Evolutionary conservation across 169 alveolate genomes (phyloP), one percentile per base, ranked within the genome.

Genomic region (Fabrea salina): DNA sequence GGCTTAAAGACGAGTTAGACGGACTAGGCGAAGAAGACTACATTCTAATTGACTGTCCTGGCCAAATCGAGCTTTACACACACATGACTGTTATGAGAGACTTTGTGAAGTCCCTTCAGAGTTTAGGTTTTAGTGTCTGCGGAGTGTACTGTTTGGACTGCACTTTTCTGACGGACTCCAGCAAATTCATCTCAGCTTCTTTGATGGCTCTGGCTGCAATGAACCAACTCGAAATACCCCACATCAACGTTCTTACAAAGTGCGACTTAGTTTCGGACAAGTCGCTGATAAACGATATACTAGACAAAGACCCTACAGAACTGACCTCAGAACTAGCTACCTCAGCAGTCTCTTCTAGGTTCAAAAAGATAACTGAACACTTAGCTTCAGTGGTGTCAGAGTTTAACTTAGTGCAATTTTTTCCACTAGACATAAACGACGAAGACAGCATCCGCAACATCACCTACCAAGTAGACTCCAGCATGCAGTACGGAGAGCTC

Each of bases 21-120:
- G 93, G 89, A 61, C 95, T 96, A 54, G 97, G 97, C 16, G 98
- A 97, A 78, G 98, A 98, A 84, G 93, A 94, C 56, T 97, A 96
- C 77, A 91, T 96, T 44, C 82, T 98, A 33, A 95, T 98, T 84
- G 99, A 98, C 79, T 96, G 99, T 44, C 99, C 99, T 0, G 99
- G 99, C 41, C 98, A 97, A 86, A 96, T 97, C 25, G 99, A 98
- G 85, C 85, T 98, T 74, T 98, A 96, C 86, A 92, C 98, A 27
- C 99, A 98, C 88, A 89, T 97, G 76, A 97, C 97, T 72, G 91
- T 97, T 50, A 96, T 98, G 96, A 90, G 93, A 61, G 91, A 94
- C 51, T 86, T 98, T 53, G 86, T 93, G 53, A 87, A 92, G 68
- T 83, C 93, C 39, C 82, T 97, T 3, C 80, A 89, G 56, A 85